phyloP scores from a whole-genome alignment of 208 protist genomes.

The Porcisia deanei region DNA sequence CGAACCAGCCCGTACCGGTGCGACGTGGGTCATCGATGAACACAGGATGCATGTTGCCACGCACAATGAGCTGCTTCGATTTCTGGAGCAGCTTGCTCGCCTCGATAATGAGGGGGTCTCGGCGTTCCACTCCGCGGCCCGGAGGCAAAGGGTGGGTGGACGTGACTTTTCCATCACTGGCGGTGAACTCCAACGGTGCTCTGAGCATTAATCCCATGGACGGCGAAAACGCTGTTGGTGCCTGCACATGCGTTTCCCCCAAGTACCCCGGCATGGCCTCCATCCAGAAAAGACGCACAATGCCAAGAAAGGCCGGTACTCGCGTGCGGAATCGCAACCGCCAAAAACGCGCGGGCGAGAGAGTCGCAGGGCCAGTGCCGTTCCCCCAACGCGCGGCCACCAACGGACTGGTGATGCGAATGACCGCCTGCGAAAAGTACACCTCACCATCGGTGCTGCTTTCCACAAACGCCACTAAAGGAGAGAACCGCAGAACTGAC shows the following conservation, averaged over 20 bases:
- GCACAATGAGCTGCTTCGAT: not conserved
- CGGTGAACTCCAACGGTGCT: not conserved
- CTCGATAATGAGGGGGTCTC: conserved; percentile 12
- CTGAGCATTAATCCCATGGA: conserved; percentile 11
- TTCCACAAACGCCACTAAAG: conserved; percentile 48
- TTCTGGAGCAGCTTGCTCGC: conserved; percentile 1
- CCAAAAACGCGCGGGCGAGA: conserved; percentile 55
- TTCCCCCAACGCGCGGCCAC: conserved; percentile 20
- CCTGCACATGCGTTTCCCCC: conserved; percentile 5
- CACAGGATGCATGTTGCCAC: conserved; percentile 13
- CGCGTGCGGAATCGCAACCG: conserved; percentile 48
- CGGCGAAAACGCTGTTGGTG: conserved; percentile 6
- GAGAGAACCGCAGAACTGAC: conserved; percentile 44
- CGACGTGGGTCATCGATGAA: conserved; percentile 9
- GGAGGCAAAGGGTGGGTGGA: not conserved
- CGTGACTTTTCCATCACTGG: not conserved
- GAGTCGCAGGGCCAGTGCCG: conserved; percentile 1
- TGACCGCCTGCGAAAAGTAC: conserved; percentile 12
- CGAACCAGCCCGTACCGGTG: conserved; percentile 5
- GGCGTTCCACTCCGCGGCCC: not conserved
- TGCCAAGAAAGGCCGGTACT: conserved; percentile 43
- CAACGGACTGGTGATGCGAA: conserved; percentile 20
- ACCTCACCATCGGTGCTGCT: conserved; percentile 60
- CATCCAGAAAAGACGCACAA: conserved; percentile 68
- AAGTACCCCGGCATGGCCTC: conserved; percentile 16